A percentile compares a stretch with the other conserved stretches of the same genome.
phyloP scores from a whole-genome alignment of 495 filamentous ascomycete genomes.

The Penicillium parvum region DNA sequence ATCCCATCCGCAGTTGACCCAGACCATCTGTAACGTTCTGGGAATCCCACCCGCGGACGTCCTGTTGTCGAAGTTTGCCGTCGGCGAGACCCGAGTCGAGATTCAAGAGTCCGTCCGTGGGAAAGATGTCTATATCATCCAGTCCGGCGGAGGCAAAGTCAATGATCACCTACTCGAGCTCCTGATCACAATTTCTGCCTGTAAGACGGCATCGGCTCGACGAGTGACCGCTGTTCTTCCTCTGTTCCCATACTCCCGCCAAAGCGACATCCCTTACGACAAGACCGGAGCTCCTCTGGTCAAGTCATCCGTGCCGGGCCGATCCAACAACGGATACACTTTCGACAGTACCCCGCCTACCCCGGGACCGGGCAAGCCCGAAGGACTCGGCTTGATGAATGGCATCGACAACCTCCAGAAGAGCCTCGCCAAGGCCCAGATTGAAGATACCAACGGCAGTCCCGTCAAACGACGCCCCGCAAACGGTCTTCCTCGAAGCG shows the following conservation, averaged over 20 bases:
- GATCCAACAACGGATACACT: slow-evolving; percentile 63
- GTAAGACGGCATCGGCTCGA: slow-evolving; percentile 91
- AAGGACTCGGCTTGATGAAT: slow-evolving; percentile 58
- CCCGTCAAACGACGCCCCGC: slow-evolving; percentile 37
- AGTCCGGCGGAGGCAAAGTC: slow-evolving; percentile 82
- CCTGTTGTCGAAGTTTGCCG: slow-evolving; percentile 83
- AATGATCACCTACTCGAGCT: slow-evolving; percentile 96
- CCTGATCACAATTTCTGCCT: slow-evolving; percentile 92
- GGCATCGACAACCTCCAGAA: slow-evolving; percentile 61
- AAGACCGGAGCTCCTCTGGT: slow-evolving; percentile 85
- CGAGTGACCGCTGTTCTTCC: slow-evolving; percentile 91
- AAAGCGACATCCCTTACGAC: slow-evolving; percentile 94
- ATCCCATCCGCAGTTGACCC: slow-evolving; percentile 83
- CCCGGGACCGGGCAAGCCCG: slow-evolving; percentile 63
- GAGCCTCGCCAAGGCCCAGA: slow-evolving; percentile 57
- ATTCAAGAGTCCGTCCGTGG: slow-evolving; percentile 92
- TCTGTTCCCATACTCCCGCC: slow-evolving; percentile 92
- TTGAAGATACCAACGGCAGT: slow-evolving; percentile 49
- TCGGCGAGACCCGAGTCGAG: slow-evolving; percentile 92
- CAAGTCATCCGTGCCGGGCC: slow-evolving; percentile 54
- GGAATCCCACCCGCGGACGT: slow-evolving; percentile 79
- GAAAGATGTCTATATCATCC: slow-evolving; percentile 97
- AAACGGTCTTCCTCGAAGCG: slow-evolving; percentile 47
- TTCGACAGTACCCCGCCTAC: slow-evolving; percentile 92
- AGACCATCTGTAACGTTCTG: slow-evolving; percentile 79